Base-by-base conservation (phyloP, 805 yeast genomes). In the Starmerella riodocensis region DNA sequence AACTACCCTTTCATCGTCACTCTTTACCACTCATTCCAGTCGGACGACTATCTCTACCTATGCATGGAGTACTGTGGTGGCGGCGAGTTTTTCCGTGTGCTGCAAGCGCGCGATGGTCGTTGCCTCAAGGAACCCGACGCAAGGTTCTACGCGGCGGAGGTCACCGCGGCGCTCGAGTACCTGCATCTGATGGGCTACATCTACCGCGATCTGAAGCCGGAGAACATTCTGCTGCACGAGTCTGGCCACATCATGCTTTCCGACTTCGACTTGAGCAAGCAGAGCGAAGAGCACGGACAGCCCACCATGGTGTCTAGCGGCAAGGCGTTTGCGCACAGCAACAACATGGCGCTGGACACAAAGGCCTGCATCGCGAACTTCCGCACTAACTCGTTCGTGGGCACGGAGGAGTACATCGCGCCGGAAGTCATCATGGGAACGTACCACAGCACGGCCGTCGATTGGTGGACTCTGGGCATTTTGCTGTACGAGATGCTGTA, bases 61-160 rank as follows among this genome's bases (percentile, higher is more conserved):
- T 91, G 99, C 61, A 88, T 93, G 94, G 99, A 91, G 58, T 91
- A 88, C 54, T 91, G 99, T 56, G 84, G 91, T 85, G 99, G 99
- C 23, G 99, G 99, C 33, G 98, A 93, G 61, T 91, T 91, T 54
- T 91, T 91, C 66, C 66, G 97, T 43, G 98, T 97, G 0, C 62
- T 91, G 39, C 98, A 91, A 60, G 85, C 96, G 0, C 69, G 96
- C 45, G 78, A 75, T 45, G 74, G 84, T 39, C 83, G 85, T 56
- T 81, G 93, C 49, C 78, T 91, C 12, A 65, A 74, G 17, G 99
- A 91, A 58, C 71, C 66, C 22, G 97, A 86, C 57, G 97, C 98
- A 2, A 68, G 75, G 41, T 91, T 91, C 57, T 91, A 91, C 57
- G 94, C 96, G 0, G 81, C 95, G 17, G 99, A 91, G 59, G 99